Evolutionary conservation across 768 basidiomycete species (phyloP).

Genomic region (Pleurotus pulmonarius): DNA sequence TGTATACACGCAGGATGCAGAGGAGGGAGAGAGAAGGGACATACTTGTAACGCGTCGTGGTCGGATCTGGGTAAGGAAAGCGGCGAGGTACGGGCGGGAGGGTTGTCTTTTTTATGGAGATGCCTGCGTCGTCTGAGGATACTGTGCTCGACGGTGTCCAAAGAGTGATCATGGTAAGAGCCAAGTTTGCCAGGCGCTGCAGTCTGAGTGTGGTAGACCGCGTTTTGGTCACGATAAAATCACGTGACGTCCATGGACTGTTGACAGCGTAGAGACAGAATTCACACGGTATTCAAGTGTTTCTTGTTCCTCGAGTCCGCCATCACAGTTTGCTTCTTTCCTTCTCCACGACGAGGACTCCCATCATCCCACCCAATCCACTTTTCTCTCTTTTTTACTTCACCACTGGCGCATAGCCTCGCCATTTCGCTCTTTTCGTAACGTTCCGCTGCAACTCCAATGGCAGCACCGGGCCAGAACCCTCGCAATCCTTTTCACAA

Average conservation of each 20-base stretch:
- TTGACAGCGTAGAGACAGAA: not conserved
- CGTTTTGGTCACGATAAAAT: not conserved
- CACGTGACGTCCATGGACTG: constrained; percentile 1
- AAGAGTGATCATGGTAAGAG: constrained; percentile 6
- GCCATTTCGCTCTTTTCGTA: constrained; percentile 7
- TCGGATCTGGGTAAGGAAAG: constrained; percentile 17
- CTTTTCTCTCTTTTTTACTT: constrained; percentile 16
- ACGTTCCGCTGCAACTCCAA: constrained; percentile 24
- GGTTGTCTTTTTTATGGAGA: constrained; percentile 14
- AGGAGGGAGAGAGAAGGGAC: constrained; percentile 53
- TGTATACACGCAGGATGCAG: constrained; percentile 42
- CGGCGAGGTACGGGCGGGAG: constrained; percentile 17
- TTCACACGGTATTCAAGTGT: not conserved
- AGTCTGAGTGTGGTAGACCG: not conserved
- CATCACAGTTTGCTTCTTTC: not conserved
- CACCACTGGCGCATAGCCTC: constrained; percentile 19
- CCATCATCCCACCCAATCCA: constrained; percentile 1
- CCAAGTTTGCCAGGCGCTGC: too few species aligned
- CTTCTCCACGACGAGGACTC: not conserved
- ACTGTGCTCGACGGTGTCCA: constrained; percentile 7
- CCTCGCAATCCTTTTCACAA: constrained; percentile 14
- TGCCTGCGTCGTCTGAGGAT: constrained; percentile 18
- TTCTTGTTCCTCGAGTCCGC: not conserved
- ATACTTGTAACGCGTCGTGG: constrained; percentile 11
- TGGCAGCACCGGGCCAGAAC: constrained; percentile 15